A percentile compares a stretch with the other conserved stretches of the same genome.
Conservation (phyloP, 1,284 basidiomycete genomes). For the Mycosarcoma mackinlayi region DNA sequence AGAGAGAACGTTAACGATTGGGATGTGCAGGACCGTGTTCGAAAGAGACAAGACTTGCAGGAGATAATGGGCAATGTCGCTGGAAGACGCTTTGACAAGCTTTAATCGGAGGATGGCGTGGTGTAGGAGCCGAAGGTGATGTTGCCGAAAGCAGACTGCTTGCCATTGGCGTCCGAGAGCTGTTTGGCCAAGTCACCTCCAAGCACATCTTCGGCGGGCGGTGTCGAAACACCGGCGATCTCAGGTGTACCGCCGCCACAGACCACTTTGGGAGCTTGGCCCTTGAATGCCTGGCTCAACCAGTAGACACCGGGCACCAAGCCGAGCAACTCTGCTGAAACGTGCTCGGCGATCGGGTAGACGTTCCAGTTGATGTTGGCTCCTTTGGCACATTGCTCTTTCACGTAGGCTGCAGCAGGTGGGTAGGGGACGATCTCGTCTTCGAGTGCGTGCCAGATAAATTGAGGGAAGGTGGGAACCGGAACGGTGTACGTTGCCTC, state of each 20-base stretch:
- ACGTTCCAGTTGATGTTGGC: conserved; percentile 54
- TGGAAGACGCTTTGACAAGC: no score
- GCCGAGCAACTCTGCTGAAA: conserved; percentile 39
- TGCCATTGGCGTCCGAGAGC: conserved; percentile 10
- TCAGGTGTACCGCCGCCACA: conserved; percentile 30
- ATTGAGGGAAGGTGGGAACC: conserved; percentile 55
- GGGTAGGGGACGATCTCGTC: conserved; percentile 63
- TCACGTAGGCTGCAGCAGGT: conserved; percentile 47
- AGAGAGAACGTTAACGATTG: no score
- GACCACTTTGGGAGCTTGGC: conserved; percentile 24
- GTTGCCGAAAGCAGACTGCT: conserved; percentile 19
- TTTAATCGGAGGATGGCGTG: no score
- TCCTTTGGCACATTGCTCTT: conserved; percentile 58
- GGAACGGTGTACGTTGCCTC: conserved; percentile 29
- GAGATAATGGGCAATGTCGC: no score
- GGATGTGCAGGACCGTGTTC: no score
- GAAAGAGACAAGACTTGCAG: no score
- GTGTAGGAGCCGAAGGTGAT: conserved; percentile 13
- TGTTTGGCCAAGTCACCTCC: conserved; percentile 33
- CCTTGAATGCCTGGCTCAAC: conserved; percentile 39
- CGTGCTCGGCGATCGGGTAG: conserved; percentile 47
- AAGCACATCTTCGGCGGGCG: conserved; percentile 22
- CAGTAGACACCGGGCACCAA: conserved; percentile 38
- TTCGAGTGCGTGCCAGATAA: conserved; percentile 54
- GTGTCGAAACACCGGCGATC: conserved; percentile 6